A percentile compares a stretch with the other conserved stretches of the same genome.
phyloP scores from a whole-genome alignment of 2,329 filamentous ascomycete genomes.

The Cercospora janseana region DNA sequence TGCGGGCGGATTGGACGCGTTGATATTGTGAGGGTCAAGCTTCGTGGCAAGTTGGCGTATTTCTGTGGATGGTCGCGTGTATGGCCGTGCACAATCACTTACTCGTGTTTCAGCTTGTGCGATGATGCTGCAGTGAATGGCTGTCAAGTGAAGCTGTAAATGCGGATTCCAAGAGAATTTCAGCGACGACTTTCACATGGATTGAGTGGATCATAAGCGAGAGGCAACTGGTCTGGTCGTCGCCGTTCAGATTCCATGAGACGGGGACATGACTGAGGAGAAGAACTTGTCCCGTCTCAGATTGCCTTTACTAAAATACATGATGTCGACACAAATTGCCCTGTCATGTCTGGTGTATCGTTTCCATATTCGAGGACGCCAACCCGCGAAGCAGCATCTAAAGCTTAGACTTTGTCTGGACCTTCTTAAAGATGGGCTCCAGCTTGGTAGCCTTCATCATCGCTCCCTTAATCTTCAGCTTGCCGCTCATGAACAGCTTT shows the following conservation, averaged over 20 bases:
- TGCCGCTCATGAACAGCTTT: slow-evolving; percentile 94
- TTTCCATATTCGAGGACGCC: slow-evolving; percentile 11
- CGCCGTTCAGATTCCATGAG: no score
- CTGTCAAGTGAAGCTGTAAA: neutral
- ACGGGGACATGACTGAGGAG: no score
- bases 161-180: neutral
- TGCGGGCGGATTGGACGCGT: neutral
- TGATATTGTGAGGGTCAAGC: neutral
- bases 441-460: slow-evolving; percentile 99
- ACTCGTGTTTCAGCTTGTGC: slow-evolving; percentile 8
- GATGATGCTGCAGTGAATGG: neutral
- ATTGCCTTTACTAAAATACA: slow-evolving; percentile 7
- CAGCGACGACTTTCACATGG: no score
- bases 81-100: slow-evolving; percentile 1
- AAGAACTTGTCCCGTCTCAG: no score
- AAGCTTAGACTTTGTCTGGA: slow-evolving; percentile 79
- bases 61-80: neutral
- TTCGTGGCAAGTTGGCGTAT: neutral
- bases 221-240: no score
- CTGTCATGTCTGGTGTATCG: slow-evolving; percentile 7
- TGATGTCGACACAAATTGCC: neutral
- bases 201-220: no score
- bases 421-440: slow-evolving; percentile 87
- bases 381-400: slow-evolving; percentile 45
- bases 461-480: slow-evolving; percentile 97